Evolutionary conservation across 495 filamentous ascomycete genomes (phyloP).

Genomic region (Aspergillus heteromorphus): DNA sequence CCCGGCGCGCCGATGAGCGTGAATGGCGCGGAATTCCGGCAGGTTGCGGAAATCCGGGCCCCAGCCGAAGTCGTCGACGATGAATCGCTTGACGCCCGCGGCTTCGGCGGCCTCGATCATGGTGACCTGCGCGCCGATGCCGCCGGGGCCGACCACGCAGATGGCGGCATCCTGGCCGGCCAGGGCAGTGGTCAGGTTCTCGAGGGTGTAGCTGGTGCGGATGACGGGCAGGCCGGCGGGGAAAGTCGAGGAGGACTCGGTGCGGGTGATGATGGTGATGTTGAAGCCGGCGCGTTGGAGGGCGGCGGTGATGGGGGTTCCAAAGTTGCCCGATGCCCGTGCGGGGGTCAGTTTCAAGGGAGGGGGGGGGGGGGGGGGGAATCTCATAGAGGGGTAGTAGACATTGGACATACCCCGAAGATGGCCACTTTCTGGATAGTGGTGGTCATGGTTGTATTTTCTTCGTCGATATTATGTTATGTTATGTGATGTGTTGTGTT

Average conservation of each 20-base stretch:
- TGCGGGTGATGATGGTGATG: slow-evolving; percentile 31
- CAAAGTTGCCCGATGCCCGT: slow-evolving; percentile 24
- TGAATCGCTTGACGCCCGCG: slow-evolving; percentile 54
- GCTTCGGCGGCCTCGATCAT: slow-evolving; percentile 55
- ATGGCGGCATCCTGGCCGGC: slow-evolving; percentile 54
- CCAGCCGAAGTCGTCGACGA: slow-evolving; percentile 23
- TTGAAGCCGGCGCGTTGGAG: slow-evolving; percentile 25
- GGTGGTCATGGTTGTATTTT: neutral
- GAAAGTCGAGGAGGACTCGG: slow-evolving; percentile 20
- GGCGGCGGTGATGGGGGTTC: slow-evolving; percentile 26
- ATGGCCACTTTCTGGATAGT: neutral
- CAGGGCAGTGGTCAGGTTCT: slow-evolving; percentile 32
- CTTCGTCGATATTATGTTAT: no score
- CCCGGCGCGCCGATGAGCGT: neutral
- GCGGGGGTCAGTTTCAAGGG: slow-evolving; percentile 1
- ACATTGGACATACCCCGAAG: neutral
- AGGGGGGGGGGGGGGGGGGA: no score
- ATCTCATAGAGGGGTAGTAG: neutral
- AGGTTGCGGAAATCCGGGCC: slow-evolving; percentile 7
- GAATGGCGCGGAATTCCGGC: slow-evolving; percentile 5
- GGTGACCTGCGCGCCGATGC: slow-evolving; percentile 30
- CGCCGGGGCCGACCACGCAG: slow-evolving; percentile 39
- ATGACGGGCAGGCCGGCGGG: slow-evolving; percentile 9
- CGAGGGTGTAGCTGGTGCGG: slow-evolving; percentile 5
- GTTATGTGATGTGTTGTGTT: no score